phyloP scores from a whole-genome alignment of 208 protist genomes.

The Kentomonas sorsogonicus region DNA sequence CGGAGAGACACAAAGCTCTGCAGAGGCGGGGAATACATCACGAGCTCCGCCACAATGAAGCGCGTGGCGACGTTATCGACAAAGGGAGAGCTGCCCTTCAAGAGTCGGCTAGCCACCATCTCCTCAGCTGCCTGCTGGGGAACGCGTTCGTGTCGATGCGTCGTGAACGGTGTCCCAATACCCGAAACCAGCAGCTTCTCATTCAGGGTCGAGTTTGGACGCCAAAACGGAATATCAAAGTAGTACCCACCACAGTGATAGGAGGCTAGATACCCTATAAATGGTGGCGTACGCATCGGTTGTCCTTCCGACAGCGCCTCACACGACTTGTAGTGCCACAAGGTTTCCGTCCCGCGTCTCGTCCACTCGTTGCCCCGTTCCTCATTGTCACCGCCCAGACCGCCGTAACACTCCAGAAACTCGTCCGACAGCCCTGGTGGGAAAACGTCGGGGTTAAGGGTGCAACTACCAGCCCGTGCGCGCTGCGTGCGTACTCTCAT shows the following conservation, averaged over 20 bases:
- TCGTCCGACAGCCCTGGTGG: not conserved
- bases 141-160: no score
- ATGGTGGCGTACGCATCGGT: no score
- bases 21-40: no score
- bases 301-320: conserved; percentile 9
- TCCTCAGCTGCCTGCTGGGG: no score
- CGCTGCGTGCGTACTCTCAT: conserved; percentile 34
- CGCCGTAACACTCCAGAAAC: conserved; percentile 12
- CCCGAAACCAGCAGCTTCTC: no score
- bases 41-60: no score
- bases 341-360: conserved; percentile 2
- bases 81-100: no score
- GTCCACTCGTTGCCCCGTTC: conserved; percentile 12
- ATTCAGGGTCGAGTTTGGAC: not conserved
- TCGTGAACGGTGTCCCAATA: no score
- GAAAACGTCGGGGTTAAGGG: conserved; percentile 16
- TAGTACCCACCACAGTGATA: conserved; percentile 57
- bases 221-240: conserved; percentile 40
- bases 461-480: conserved; percentile 16
- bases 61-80: no score
- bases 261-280: not conserved
- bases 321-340: conserved; percentile 30
- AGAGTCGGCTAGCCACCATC: no score
- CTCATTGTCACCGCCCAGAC: conserved; percentile 6
- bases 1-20: no score